Conservation (phyloP, 2,329 filamentous ascomycete species). For the Ceratocystis variospora region DNA sequence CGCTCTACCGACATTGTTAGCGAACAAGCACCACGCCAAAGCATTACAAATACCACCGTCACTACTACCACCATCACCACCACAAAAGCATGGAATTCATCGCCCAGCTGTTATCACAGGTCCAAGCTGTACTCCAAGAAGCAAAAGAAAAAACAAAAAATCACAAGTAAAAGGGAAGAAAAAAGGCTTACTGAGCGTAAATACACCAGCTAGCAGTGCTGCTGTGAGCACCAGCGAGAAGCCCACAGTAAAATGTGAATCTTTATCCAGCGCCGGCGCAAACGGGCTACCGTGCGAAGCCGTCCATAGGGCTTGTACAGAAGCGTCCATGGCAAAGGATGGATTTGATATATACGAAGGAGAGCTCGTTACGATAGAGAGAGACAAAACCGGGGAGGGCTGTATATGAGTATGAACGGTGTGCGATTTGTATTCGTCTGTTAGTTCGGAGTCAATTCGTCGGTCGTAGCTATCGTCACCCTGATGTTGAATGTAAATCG, state of each 20-base stretch:
- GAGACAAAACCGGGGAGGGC: not conserved
- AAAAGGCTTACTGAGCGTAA: slow-evolving; percentile 61
- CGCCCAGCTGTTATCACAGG: too few species aligned
- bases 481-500: not conserved
- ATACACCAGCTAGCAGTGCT: slow-evolving; percentile 60
- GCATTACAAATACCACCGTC: too few species aligned
- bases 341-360: not conserved
- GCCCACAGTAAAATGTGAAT: slow-evolving; percentile 68
- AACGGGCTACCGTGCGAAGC: slow-evolving; percentile 80
- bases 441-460: not conserved
- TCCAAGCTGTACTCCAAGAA: not conserved
- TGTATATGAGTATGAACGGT: slow-evolving; percentile 3
- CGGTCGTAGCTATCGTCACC: not conserved
- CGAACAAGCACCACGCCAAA: not conserved
- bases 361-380: not conserved
- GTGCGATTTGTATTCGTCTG: not conserved
- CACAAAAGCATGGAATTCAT: too few species aligned
- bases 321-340: slow-evolving; percentile 50
- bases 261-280: slow-evolving; percentile 64
- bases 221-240: slow-evolving; percentile 62
- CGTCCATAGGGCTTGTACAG: slow-evolving; percentile 84
- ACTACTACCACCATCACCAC: too few species aligned
- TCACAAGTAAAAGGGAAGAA: not conserved
- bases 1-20: slow-evolving; percentile 45
- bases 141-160: not conserved